phyloP scores from a whole-genome alignment of 352 stramenopile species.

The Pythium aquatile region DNA sequence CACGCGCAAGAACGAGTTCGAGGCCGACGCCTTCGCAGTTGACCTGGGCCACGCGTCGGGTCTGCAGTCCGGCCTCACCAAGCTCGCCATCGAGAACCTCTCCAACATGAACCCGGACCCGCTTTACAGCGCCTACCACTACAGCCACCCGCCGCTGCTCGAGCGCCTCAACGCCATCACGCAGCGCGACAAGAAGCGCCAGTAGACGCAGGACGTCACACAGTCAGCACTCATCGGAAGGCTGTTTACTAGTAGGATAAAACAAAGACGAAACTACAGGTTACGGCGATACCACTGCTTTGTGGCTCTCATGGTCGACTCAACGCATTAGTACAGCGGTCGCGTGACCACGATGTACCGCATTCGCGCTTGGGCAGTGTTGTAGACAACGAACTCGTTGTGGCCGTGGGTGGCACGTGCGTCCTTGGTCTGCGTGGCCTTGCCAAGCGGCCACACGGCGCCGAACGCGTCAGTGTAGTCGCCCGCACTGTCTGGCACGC shows the following conservation, averaged over 20 bases:
- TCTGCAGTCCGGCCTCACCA: constrained; percentile 94
- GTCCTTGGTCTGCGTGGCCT: constrained; percentile 50
- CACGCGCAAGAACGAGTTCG: constrained; percentile 79
- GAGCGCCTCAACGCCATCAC: constrained; percentile 94
- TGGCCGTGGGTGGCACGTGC: constrained; percentile 50
- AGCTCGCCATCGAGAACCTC: constrained; percentile 97
- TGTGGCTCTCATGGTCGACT: background rate
- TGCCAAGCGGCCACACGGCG: constrained; percentile 66
- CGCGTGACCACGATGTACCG: constrained; percentile 64
- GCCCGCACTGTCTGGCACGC: constrained; percentile 42
- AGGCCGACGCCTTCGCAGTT: constrained; percentile 94
- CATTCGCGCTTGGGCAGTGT: constrained; percentile 74
- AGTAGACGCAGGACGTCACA: constrained; percentile 25
- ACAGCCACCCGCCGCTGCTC: constrained; percentile 96
- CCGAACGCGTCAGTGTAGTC: constrained; percentile 59
- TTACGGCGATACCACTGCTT: background rate
- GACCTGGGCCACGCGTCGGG: constrained; percentile 87
- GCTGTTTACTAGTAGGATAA: background rate
- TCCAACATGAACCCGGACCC: constrained; percentile 95
- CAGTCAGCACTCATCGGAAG: background rate
- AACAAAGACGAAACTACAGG: background rate
- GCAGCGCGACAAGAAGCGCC: constrained; percentile 52
- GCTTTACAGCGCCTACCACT: constrained; percentile 96
- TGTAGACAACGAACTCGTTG: constrained; percentile 89
- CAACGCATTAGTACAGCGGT: constrained; percentile 12